Base-by-base conservation (phyloP, 2,329 filamentous ascomycete genomes). In the Colletotrichum sp. region DNA sequence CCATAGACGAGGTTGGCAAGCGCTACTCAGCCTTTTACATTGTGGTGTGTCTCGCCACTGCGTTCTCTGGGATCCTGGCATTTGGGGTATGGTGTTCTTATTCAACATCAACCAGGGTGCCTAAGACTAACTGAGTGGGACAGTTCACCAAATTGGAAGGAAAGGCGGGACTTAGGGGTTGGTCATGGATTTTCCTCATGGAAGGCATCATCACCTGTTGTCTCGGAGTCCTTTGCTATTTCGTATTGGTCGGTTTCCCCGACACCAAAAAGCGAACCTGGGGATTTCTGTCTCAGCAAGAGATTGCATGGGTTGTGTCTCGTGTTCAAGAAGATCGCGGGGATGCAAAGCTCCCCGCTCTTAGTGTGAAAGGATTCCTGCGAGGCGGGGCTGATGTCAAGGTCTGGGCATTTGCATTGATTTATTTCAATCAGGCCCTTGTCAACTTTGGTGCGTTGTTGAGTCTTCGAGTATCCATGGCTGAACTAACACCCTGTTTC, bases 191-290 rank as follows among this genome's bases (percentile, higher is more conserved):
- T 70, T 92, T 92, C 74, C 90, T 94, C 72, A 85, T 93, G 26
- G 92, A 94, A 83, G 94, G 94, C 4, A 83, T 95, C 1, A 86
- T 90, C 0, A 95, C 72, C 12, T 74, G 72, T 62, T 24, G 18
- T 18, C 43, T 71, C 5, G 72, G 72, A 7, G n/a, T 66, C 14
- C 8, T 55, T 92, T 2, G 76, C 92, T 9, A 83, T 87, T 2
- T 93, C 90, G 7, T 95, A 92, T 84, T 95, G 91, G 90, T 94
- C 78, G 94, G 96, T 79, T 96, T 95, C 80, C 95, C 95, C 0
- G 93, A 95, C 77, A 88, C 93, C 55, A 94, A 94, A 4, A 89
- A 81, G 28, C 21, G 43, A 5, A 48, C 73, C 28, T 77, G 73
- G 64, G 70, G 34, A 0, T 96, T 96, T 80, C 88, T 97, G 5